Percentiles rank a stretch among this genome's conserved stretches.
Conservation (phyloP, 1,284 basidiomycete species). For the Sporisorium exsertum region DNA sequence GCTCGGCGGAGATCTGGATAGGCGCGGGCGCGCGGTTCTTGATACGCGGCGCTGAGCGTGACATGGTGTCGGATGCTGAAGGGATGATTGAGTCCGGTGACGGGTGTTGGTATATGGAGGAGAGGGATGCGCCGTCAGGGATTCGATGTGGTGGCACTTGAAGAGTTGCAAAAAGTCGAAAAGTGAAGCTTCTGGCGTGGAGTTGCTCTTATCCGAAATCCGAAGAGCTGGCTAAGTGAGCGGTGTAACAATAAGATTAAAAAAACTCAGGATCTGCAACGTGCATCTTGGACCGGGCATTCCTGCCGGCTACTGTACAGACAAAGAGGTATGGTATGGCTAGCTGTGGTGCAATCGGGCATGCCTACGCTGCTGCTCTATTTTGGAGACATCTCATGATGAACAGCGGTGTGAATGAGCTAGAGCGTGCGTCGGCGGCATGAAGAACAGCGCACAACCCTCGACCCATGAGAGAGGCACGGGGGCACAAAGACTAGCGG, state of each 20-base stretch:
- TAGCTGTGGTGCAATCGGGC: no score
- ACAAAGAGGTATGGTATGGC: no score
- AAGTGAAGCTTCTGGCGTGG: constrained; percentile 1
- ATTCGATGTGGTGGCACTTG: constrained; percentile 3
- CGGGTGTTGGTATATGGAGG: constrained; percentile 10
- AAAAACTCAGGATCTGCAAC: constrained; percentile 3
- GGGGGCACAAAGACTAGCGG: neutral
- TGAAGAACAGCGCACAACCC: constrained; percentile 12
- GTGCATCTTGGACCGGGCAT: constrained; percentile 1
- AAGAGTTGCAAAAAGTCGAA: neutral
- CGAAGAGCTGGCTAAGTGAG: no score
- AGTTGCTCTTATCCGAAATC: neutral
- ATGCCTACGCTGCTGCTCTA: constrained; percentile 13
- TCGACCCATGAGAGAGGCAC: constrained; percentile 16
- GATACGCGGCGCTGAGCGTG: constrained; percentile 74
- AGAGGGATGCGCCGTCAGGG: constrained; percentile 10
- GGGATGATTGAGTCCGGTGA: neutral
- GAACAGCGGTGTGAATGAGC: neutral
- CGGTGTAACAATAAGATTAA: no score
- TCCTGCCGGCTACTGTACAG: no score
- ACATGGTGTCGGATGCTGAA: constrained; percentile 14
- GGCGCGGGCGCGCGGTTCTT: constrained; percentile 94
- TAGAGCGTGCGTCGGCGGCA: neutral
- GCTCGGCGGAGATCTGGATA: constrained; percentile 97
- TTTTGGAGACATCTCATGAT: constrained; percentile 2